Evolutionary conservation across 257 asterid species (phyloP).

Genomic region (Ligustrum vulgare): DNA sequence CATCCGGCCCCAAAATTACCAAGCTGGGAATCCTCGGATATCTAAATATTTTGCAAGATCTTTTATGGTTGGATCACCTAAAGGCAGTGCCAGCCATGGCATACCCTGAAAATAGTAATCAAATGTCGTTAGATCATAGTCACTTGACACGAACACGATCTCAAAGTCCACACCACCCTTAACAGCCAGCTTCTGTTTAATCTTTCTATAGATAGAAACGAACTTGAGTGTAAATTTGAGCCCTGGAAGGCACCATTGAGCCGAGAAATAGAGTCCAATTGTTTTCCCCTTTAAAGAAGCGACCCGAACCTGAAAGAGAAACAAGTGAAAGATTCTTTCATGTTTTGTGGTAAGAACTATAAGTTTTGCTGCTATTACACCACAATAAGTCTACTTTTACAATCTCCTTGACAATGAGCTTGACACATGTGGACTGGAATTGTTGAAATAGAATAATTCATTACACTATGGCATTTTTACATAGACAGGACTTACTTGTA

Average conservation of each 20-base stretch:
- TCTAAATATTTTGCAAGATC: conserved; percentile 51
- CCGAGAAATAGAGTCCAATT: conserved; percentile 67
- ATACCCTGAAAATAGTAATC: conserved; percentile 42
- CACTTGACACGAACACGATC: conserved; percentile 59
- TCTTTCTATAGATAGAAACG: conserved; percentile 47
- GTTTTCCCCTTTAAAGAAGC: conserved; percentile 54
- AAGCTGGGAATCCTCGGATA: conserved; percentile 54
- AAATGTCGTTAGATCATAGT: conserved; percentile 47
- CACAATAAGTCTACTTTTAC: too few species aligned
- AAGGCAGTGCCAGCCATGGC: conserved; percentile 75
- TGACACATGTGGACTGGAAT: too few species aligned
- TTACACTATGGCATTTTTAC: too few species aligned
- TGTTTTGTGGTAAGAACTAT: too few species aligned
- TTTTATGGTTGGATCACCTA: conserved; percentile 44
- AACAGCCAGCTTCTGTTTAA: conserved; percentile 30
- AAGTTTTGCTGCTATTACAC: too few species aligned
- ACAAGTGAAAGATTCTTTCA: background rate
- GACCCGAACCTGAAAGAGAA: conserved; percentile 43
- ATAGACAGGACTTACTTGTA: conserved; percentile 30
- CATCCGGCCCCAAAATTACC: conserved; percentile 59
- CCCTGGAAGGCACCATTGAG: conserved; percentile 64
- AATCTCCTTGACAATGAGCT: too few species aligned
- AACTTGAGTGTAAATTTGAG: conserved; percentile 50
- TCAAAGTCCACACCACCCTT: conserved; percentile 40
- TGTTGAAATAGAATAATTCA: too few species aligned